Percentiles rank a stretch among this genome's conserved stretches.
phyloP scores from a whole-genome alignment of 2,329 filamentous ascomycete genomes.

The Penicillium sp. region DNA sequence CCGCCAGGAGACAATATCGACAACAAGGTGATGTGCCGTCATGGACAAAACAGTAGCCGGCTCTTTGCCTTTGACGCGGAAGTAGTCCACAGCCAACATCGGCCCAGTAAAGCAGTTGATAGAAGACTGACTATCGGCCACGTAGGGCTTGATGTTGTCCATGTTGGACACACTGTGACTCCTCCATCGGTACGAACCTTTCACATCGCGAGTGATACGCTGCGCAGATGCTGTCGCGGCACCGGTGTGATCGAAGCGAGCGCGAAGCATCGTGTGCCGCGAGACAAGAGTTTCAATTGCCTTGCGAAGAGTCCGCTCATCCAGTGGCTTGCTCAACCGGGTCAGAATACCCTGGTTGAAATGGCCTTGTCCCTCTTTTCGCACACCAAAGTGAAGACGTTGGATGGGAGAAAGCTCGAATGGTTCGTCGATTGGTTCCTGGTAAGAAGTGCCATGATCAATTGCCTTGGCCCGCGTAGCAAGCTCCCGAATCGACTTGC shows the following conservation, averaged over 20 bases:
- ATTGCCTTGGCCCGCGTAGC: slow-evolving; percentile 30
- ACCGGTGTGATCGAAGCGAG: slow-evolving; percentile 26
- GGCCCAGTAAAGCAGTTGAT: slow-evolving; percentile 38
- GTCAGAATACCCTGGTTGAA: slow-evolving; percentile 40
- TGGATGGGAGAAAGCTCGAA: slow-evolving; percentile 39
- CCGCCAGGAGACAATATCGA: slow-evolving; percentile 41
- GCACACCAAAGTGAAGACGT: slow-evolving; percentile 34
- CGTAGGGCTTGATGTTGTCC: slow-evolving; percentile 21
- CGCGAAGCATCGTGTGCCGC: slow-evolving; percentile 38
- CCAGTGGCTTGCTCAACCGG: slow-evolving; percentile 25
- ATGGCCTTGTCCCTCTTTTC: slow-evolving; percentile 32
- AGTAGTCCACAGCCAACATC: slow-evolving; percentile 41
- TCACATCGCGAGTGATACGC: slow-evolving; percentile 27
- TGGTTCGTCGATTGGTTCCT: slow-evolving; percentile 28
- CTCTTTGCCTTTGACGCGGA: slow-evolving; percentile 32
- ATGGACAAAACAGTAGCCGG: slow-evolving; percentile 30
- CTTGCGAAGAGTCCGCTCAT: slow-evolving; percentile 20
- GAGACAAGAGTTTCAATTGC: slow-evolving; percentile 31
- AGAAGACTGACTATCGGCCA: slow-evolving; percentile 30
- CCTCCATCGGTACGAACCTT: slow-evolving; percentile 27
- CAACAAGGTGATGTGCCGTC: slow-evolving; percentile 37
- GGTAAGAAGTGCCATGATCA: slow-evolving; percentile 30
- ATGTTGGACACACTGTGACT: slow-evolving; percentile 17
- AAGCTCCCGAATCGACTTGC: slow-evolving; percentile 43
- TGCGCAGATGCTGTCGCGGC: slow-evolving; percentile 22